These are phyloP conservation scores for Suillus subaureus DNA, from an alignment of 768 basidiomycete species.

Conservation along the genomic window DNA sequence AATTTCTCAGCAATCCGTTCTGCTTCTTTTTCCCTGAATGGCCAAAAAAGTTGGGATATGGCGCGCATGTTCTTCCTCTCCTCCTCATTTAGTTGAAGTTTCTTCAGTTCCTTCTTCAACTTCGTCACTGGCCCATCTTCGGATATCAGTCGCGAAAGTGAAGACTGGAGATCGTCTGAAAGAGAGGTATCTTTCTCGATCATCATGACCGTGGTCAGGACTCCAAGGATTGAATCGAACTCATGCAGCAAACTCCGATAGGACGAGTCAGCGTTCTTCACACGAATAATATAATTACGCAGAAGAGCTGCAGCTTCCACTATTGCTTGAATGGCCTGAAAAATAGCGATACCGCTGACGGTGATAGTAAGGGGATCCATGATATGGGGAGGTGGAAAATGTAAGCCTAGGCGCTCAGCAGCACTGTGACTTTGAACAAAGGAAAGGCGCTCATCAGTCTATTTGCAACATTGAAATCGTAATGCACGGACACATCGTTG, in stretches of 20 bases:
- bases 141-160: background rate
- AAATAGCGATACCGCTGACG: background rate
- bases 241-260: background rate
- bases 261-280: background rate
- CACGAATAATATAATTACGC: background rate
- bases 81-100: background rate
- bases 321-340: background rate
- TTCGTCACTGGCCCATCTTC: background rate
- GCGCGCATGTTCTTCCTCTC: too few relatives aligned
- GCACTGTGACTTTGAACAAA: too few relatives aligned
- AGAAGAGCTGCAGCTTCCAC: background rate
- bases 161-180: background rate
- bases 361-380: background rate
- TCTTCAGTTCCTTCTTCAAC: background rate
- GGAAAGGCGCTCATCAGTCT: too few relatives aligned
- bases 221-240: background rate
- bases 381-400: too few relatives aligned
- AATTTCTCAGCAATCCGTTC: background rate
- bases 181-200: background rate
- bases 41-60: too few relatives aligned
- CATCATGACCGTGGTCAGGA: background rate
- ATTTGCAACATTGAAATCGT: too few relatives aligned
- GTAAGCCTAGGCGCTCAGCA: too few relatives aligned
- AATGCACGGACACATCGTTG: too few relatives aligned
- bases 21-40: constrained; percentile 3